A percentile compares a stretch with the other conserved stretches of the same genome.
phyloP scores from a whole-genome alignment of 208 protist genomes.

The Trypanosoma boissoni region DNA sequence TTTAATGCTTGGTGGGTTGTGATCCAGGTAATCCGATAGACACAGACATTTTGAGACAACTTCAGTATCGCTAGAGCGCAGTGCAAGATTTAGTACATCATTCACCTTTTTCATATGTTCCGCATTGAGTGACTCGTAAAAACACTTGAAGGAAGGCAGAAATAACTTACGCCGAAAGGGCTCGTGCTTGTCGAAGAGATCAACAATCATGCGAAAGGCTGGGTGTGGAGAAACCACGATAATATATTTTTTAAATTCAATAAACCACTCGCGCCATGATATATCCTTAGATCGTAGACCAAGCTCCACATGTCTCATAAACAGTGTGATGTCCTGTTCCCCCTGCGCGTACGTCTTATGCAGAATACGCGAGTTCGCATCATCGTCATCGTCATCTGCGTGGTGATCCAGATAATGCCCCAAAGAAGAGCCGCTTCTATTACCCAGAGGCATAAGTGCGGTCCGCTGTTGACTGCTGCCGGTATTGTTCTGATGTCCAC shows the following conservation, averaged over 20 bases:
- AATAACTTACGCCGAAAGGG: slow-evolving; percentile 87
- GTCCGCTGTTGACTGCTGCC: background rate
- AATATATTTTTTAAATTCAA: slow-evolving; percentile 86
- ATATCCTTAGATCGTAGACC: slow-evolving; percentile 74
- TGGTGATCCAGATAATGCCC: slow-evolving; percentile 8
- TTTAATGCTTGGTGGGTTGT: slow-evolving; percentile 74
- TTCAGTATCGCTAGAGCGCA: slow-evolving; percentile 80
- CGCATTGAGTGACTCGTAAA: slow-evolving; percentile 81
- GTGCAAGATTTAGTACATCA: slow-evolving; percentile 76
- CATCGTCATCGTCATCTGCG: slow-evolving; percentile 16
- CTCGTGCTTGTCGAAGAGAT: slow-evolving; percentile 91
- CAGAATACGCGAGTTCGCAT: background rate
- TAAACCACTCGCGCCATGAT: slow-evolving; percentile 87
- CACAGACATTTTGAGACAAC: slow-evolving; percentile 79
- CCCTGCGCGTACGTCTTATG: slow-evolving; percentile 16
- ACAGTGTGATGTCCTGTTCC: slow-evolving; percentile 58
- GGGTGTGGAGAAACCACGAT: slow-evolving; percentile 84
- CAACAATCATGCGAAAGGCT: slow-evolving; percentile 86
- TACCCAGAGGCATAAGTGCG: too few relatives aligned
- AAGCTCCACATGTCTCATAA: slow-evolving; percentile 84
- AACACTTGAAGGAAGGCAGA: slow-evolving; percentile 85
- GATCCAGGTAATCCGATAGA: slow-evolving; percentile 89
- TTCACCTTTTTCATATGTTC: slow-evolving; percentile 88
- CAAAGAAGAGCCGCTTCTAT: background rate
- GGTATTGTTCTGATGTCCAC: background rate